A percentile compares a stretch with the other conserved stretches of the same genome.
Evolutionary conservation across 176 grass and related monocot species (phyloP).

Genomic region (Oryza australiensis): DNA sequence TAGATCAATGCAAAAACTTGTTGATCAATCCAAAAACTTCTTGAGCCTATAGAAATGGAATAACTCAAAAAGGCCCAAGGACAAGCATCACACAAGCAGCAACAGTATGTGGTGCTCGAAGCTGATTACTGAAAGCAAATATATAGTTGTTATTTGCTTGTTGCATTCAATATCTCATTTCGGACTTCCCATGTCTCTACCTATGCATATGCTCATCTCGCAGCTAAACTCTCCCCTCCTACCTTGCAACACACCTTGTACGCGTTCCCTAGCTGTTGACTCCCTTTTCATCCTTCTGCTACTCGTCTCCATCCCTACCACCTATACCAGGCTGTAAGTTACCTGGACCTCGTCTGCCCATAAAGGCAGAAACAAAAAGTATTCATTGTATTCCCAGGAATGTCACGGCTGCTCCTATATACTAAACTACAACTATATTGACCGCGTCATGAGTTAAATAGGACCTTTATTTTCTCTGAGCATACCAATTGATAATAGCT

Average conservation of each 20-base stretch:
- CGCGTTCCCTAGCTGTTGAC: neutral
- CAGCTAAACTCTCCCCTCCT: neutral
- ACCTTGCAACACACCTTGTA: neutral
- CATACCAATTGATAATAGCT: neutral
- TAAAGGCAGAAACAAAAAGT: neutral
- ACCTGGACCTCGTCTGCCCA: no score
- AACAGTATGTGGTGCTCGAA: no score
- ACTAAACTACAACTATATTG: no score
- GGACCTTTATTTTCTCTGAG: neutral
- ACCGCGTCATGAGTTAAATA: neutral
- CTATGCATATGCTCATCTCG: neutral
- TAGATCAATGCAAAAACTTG: no score
- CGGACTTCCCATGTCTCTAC: neutral
- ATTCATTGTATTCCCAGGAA: neutral
- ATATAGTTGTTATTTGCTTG: no score
- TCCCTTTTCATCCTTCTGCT: neutral
- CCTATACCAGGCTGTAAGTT: neutral
- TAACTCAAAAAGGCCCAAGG: neutral
- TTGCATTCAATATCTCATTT: no score
- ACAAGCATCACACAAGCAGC: no score
- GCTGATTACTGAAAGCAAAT: no score
- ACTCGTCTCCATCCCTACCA: neutral
- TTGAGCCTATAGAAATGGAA: neutral
- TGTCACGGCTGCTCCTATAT: neutral
- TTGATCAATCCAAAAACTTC: no score